Percentiles rank a stretch among this genome's conserved stretches.
phyloP scores from a whole-genome alignment of 2,329 filamentous ascomycete species.

The Aspergillus ochraceoroseus region DNA sequence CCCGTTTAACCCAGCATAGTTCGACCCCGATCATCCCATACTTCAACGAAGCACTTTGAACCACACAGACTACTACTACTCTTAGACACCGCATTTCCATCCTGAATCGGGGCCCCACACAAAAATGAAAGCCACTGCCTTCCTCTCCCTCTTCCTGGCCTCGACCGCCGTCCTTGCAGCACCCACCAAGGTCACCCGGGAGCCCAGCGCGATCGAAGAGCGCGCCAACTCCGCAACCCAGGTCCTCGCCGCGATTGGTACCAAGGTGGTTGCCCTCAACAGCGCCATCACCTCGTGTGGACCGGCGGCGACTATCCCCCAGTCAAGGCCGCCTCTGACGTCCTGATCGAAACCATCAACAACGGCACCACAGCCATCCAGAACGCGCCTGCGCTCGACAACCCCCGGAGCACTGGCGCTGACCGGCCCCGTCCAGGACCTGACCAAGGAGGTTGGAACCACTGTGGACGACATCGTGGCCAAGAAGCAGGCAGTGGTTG shows the following conservation, averaged over 20 bases:
- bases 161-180: no score
- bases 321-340: conserved; percentile 24
- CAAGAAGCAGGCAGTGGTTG: conserved; percentile 31
- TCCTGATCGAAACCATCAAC: conserved; percentile 26
- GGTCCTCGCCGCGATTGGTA: conserved; percentile 21
- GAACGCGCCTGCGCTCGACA: conserved; percentile 20
- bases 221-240: no score
- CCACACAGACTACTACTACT: no score
- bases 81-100: no score
- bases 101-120: no score
- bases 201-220: no score
- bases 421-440: conserved; percentile 24
- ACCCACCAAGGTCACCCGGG: no score
- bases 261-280: conserved; percentile 21
- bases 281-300: conserved; percentile 25
- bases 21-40: no score
- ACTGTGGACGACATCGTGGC: conserved; percentile 23
- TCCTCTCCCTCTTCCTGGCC: no score
- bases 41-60: no score
- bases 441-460: conserved; percentile 26
- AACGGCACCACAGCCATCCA: conserved; percentile 25
- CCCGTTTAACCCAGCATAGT: no score
- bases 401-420: conserved; percentile 28
- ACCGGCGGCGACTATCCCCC: conserved; percentile 21
- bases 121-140: no score